A percentile compares a stretch with the other conserved stretches of the same genome.
Conservation (phyloP, 208 protist genomes). For the Tetramitus jugosus region DNA sequence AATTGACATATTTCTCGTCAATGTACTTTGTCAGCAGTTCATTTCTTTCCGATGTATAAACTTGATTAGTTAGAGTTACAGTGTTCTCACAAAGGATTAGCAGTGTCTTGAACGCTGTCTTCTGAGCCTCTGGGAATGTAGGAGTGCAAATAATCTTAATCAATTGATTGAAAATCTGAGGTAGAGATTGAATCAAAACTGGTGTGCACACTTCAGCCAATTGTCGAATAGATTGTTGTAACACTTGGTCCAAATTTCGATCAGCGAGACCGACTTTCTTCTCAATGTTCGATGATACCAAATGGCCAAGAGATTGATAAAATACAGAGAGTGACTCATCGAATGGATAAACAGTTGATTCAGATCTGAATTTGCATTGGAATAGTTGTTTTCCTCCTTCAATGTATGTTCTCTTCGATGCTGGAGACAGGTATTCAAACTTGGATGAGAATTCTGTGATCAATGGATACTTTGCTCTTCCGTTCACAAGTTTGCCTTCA, state of each 20-base stretch:
- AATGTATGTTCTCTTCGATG: background rate
- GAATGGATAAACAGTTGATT: background rate
- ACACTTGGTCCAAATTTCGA: too few relatives aligned
- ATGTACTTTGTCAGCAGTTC: background rate
- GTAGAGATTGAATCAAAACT: background rate
- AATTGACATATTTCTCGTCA: background rate
- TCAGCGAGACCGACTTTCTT: too few relatives aligned
- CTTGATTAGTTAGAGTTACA: background rate
- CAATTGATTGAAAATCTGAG: background rate
- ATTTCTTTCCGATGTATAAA: background rate
- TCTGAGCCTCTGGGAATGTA: background rate
- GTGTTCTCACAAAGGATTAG: background rate
- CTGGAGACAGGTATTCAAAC: background rate
- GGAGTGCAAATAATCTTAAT: background rate
- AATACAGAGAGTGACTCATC: background rate
- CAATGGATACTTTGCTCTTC: background rate
- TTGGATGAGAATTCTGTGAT: background rate
- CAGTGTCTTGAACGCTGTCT: background rate
- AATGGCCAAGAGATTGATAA: background rate
- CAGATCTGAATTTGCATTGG: background rate
- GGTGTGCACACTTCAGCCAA: background rate
- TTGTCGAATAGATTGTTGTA: background rate
- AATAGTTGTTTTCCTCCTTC: conserved; percentile 2
- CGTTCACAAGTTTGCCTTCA: background rate
- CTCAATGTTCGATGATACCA: background rate